phyloP scores from a whole-genome alignment of 306 rosid genomes.

The Cucumis cinereus region DNA sequence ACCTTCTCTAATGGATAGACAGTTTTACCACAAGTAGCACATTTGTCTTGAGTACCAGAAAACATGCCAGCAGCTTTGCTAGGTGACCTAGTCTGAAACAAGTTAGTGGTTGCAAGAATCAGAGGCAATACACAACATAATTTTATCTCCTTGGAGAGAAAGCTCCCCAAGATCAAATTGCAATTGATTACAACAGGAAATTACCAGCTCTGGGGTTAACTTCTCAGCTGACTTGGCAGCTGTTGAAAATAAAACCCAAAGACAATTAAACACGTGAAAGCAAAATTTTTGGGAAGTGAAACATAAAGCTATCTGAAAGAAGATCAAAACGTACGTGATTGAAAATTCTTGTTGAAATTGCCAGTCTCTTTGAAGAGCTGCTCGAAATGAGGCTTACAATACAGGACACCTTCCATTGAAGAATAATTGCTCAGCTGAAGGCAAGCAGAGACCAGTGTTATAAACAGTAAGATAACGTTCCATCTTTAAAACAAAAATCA shows the following conservation, averaged over 20 bases:
- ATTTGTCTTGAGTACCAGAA: slow-evolving; percentile 91
- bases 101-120: slow-evolving; percentile 14
- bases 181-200: background rate
- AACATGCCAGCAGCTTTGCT: slow-evolving; percentile 97
- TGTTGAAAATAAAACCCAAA: slow-evolving; percentile 37
- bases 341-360: slow-evolving; percentile 71
- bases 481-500: background rate
- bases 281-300: slow-evolving; percentile 2
- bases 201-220: slow-evolving; percentile 77
- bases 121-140: slow-evolving; percentile 11
- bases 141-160: background rate
- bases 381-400: slow-evolving; percentile 90
- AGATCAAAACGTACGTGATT: slow-evolving; percentile 46
- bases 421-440: slow-evolving; percentile 88
- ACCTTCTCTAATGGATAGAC: slow-evolving; percentile 97
- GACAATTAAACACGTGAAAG: slow-evolving; percentile 19
- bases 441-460: background rate
- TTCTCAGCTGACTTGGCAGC: slow-evolving; percentile 79
- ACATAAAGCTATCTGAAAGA: slow-evolving; percentile 7
- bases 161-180: background rate
- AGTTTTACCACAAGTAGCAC: slow-evolving; percentile 87
- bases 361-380: slow-evolving; percentile 93
- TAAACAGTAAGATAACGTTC: background rate
- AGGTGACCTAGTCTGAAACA: slow-evolving; percentile 71
- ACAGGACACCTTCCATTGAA: slow-evolving; percentile 91